These are phyloP conservation scores for Vachellia collinsii DNA, from an alignment of 306 rosid species.

Conservation along the genomic window DNA sequence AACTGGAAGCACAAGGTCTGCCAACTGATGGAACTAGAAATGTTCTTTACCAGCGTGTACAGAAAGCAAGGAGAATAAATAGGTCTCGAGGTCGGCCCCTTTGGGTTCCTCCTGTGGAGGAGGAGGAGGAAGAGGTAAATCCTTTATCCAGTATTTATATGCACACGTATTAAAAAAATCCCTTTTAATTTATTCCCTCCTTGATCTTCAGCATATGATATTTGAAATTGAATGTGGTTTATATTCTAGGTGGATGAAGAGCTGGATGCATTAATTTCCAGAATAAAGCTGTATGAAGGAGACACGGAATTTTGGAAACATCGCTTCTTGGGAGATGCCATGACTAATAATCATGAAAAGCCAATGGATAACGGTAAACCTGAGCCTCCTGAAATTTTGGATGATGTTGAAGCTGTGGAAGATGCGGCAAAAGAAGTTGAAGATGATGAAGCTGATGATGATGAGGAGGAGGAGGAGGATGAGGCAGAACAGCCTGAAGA, in stretches of 20 bases:
- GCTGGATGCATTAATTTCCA: constrained; percentile 80
- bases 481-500: constrained; percentile 65
- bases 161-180: background rate
- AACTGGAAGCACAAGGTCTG: constrained; percentile 90
- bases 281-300: constrained; percentile 84
- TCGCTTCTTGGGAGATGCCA: constrained; percentile 87
- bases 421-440: constrained; percentile 72
- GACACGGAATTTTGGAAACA: constrained; percentile 93
- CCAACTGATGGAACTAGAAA: constrained; percentile 96
- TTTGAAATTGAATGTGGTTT: constrained; percentile 35
- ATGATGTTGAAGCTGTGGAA: constrained; percentile 59
- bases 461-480: constrained; percentile 68
- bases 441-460: constrained; percentile 78
- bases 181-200: constrained; percentile 29
- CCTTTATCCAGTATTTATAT: constrained; percentile 6
- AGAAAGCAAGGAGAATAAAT: constrained; percentile 97
- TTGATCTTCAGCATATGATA: constrained; percentile 20
- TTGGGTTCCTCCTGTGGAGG: constrained; percentile 97
- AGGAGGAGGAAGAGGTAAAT: constrained; percentile 91
- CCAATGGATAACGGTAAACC: constrained; percentile 36
- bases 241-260: constrained; percentile 86
- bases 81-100: constrained; percentile 98
- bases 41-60: constrained; percentile 98
- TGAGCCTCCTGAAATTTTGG: constrained; percentile 59
- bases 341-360: constrained; percentile 52